Evolutionary conservation across 2,329 filamentous ascomycete genomes (phyloP), one percentile per base, ranked within the genome.

Genomic region (Dactylonectria macrodidyma): DNA sequence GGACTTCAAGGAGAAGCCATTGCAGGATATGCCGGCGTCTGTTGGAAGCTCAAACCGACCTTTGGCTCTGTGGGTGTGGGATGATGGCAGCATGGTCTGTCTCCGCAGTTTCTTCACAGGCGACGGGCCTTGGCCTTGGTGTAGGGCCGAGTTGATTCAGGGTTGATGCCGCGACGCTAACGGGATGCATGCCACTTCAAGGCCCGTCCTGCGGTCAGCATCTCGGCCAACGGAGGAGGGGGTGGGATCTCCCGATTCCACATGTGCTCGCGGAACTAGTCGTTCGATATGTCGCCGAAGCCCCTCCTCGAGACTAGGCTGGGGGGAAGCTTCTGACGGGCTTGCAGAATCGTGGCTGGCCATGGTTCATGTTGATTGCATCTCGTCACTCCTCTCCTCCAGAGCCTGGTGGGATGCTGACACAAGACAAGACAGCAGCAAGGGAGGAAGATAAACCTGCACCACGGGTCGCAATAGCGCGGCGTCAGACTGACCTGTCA

Each of bases 221-320:
- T 67, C 38, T 58, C 44, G 30, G 12, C 41, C 30, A 47, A 48
- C 52, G 36, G 46, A 51, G 46, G 46, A 58, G 59, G 63, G 54
- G 63, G 58, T 63, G 59, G 48, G 47, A 63, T 63, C 65, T 62
- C 33, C 47, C 59, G 65, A 67, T 63, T 63, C 65, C 59, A 59
- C 48, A 55, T 38, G n/a, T 51, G 16, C 16, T 63, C 55, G 55
- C 33, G 34, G 52, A 51, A 24, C 55, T 50, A 59, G 54, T 52
- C 26, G 26, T 36, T 38, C 36, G 24, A 60, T 48, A 59, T 63
- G 60, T 63, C 54, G 52, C 54, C 54, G 60, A 58, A 51, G 34
- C 33, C 51, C 5, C 24, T n/a, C n/a, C 14, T 6, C 14, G 7
- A 12, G 12, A n/a, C 41, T 11, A 54, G n/a, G 51, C 10, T n/a